These are phyloP conservation scores for Jamesozyma jinghongensis DNA, from an alignment of 805 yeast species.

Conservation along the genomic window DNA sequence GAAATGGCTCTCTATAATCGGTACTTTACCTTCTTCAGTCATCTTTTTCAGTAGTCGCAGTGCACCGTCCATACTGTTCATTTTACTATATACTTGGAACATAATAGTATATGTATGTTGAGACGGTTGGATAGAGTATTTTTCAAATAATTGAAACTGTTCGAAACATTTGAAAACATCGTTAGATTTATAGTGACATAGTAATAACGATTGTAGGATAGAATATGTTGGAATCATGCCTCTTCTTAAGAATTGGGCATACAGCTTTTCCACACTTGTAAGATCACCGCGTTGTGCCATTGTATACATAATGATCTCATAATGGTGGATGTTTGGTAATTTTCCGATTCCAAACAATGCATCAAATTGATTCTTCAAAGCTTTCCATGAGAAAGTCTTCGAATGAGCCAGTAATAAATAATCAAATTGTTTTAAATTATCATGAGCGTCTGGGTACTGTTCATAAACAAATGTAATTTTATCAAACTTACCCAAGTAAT, in stretches of 20 bases:
- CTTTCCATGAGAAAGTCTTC: constrained; percentile 40
- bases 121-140: constrained; percentile 22
- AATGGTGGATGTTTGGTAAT: constrained; percentile 46
- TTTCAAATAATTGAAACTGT: constrained; percentile 25
- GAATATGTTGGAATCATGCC: constrained; percentile 38
- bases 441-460: constrained; percentile 34
- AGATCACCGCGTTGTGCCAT: constrained; percentile 43
- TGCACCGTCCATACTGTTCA: constrained; percentile 26
- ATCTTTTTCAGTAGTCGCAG: constrained; percentile 24
- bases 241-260: constrained; percentile 37
- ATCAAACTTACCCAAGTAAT: constrained; percentile 13
- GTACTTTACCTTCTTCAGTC: constrained; percentile 13
- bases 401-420: constrained; percentile 39
- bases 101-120: constrained; percentile 21
- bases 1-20: constrained; percentile 22
- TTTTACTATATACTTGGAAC: constrained; percentile 21
- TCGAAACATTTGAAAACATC: constrained; percentile 20
- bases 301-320: constrained; percentile 52
- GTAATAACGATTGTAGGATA: constrained; percentile 23
- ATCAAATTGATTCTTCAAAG: constrained; percentile 49
- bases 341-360: constrained; percentile 44
- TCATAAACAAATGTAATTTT: constrained; percentile 32
- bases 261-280: constrained; percentile 42
- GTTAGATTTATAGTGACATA: constrained; percentile 20
- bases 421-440: constrained; percentile 38